Percentiles rank a stretch among this genome's conserved stretches.
Evolutionary conservation across 768 basidiomycete genomes (phyloP).

Genomic region (Guyanaporus albipodus): DNA sequence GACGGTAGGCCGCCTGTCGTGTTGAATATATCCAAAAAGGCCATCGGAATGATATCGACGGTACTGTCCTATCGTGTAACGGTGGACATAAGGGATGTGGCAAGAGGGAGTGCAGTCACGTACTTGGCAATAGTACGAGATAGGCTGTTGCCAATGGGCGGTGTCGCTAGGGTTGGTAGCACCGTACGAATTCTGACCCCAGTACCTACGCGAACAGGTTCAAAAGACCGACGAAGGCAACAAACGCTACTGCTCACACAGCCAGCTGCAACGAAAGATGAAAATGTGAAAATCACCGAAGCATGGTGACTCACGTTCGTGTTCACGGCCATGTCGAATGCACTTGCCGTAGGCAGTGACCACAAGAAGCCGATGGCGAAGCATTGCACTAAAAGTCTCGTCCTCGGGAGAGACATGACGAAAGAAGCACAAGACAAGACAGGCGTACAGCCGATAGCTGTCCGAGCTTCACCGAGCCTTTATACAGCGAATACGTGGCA

Average conservation of each 20-base stretch:
- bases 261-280: slow-evolving; percentile 13
- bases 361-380: neutral
- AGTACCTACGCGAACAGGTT: slow-evolving; percentile 22
- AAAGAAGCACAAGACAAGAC: neutral
- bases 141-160: slow-evolving; percentile 30
- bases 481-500: slow-evolving; percentile 2
- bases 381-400: neutral
- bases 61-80: slow-evolving; percentile 42
- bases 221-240: neutral
- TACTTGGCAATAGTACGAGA: slow-evolving; percentile 33
- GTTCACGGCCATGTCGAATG: slow-evolving; percentile 17
- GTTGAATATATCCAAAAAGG: slow-evolving; percentile 60
- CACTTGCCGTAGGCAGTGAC: slow-evolving; percentile 2
- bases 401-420: neutral
- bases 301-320: slow-evolving; percentile 17
- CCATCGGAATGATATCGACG: slow-evolving; percentile 57
- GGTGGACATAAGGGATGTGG: neutral
- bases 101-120: neutral
- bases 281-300: neutral
- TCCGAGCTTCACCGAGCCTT: neutral
- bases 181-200: slow-evolving; percentile 39
- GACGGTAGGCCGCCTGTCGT: slow-evolving; percentile 54
- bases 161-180: slow-evolving; percentile 29
- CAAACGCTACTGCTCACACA: slow-evolving; percentile 4
- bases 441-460: neutral